Evolutionary conservation across 2,329 filamentous ascomycete species (phyloP), one percentile per base, ranked within the genome.

Genomic region (Rugonectria rugulosa): DNA sequence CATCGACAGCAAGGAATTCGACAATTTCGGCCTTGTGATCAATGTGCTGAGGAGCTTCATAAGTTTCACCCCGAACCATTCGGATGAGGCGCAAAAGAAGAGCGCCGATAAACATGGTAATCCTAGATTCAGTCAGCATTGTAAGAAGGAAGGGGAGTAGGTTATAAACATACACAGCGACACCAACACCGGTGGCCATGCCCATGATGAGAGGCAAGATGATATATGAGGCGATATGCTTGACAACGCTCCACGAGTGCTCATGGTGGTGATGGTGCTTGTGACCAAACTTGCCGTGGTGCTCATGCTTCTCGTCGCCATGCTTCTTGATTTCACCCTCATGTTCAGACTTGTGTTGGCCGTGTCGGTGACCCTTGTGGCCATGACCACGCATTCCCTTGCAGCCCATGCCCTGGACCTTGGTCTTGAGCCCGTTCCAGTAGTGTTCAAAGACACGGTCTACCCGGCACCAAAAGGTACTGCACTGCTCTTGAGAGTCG

Each of bases 141-240:
- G 6, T 15, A 15, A 31, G 12, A 9, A 1, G 27, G 21, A 26
- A 26, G 12, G 14, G 21, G 5, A 24, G 19, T 12, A n/a, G 8
- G 19, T 34, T 23, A 21, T 38, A 29, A 27, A 78, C 80, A 70
- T 77, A 83, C 80, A 90, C 71, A 72, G 88, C 88, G 60, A 88
- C 85, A 24, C 81, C 79, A 50, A 91, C 81, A 67, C 89, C 89
- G 38, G 87, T 86, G 20, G 85, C 80, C 60, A 91, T 80, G 55
- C 89, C 89, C 60, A 91, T 80, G 47, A 89, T 74, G 48, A 91
- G 79, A 2, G 89, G 89, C 32, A 91, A 77, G 42, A 91, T 71
- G 38, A 92, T 81, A 58, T 88, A 84, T 31, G 85, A 77, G 59
- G 82, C 78, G 44, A 89, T 78, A 64, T 82, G 82, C 66, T 79